phyloP scores from a whole-genome alignment of 208 protist species.

The Acanthamoeba castellanii region DNA sequence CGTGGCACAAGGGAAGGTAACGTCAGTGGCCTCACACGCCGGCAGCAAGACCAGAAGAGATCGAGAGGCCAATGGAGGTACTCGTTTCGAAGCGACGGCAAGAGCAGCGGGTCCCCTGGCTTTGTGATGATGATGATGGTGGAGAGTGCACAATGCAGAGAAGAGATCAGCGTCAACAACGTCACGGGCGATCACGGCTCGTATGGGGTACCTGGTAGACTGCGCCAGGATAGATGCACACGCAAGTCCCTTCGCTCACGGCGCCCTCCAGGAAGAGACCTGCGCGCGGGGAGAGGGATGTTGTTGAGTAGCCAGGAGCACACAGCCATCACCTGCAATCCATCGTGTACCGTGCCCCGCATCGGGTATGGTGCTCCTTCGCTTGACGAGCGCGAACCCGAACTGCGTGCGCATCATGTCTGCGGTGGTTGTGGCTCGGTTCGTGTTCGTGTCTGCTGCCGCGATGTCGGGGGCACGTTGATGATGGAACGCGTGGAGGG shows the following conservation, averaged over 20 bases:
- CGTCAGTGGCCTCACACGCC: neutral
- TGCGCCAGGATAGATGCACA: conserved; percentile 53
- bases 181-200: neutral
- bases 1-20: too few species aligned
- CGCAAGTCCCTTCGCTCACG: neutral
- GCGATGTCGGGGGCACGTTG: neutral
- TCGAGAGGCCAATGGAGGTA: neutral
- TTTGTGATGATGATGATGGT: neutral
- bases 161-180: neutral
- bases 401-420: neutral
- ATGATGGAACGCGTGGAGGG: conserved; percentile 26
- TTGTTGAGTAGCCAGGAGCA: neutral
- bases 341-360: neutral
- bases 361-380: conserved; percentile 37
- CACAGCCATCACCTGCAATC: neutral
- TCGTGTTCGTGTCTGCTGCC: neutral
- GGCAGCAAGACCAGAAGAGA: neutral
- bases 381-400: conserved; percentile 5
- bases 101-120: conserved; percentile 29
- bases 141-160: too few species aligned
- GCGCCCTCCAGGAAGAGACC: conserved; percentile 32
- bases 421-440: neutral
- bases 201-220: neutral
- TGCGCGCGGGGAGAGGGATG: neutral
- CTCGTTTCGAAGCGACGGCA: conserved; percentile 47